These are phyloP conservation scores for Abrus pulchellus DNA, from an alignment of 306 rosid species.

Conservation along the genomic window DNA sequence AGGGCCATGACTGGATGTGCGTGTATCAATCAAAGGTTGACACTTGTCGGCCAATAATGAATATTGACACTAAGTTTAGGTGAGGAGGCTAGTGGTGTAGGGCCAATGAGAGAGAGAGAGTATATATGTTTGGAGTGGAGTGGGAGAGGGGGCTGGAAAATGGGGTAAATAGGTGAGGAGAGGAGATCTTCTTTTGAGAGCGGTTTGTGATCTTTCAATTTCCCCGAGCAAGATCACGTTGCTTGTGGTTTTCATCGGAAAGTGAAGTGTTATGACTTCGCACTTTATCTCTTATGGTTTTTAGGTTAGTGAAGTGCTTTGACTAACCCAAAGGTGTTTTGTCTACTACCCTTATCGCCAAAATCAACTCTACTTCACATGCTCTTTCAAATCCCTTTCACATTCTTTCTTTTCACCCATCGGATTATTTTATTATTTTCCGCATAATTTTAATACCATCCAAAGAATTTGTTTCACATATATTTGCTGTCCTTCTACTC, in stretches of 20 bases:
- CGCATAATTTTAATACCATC: background rate
- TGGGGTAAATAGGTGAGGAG: background rate
- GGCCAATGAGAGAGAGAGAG: slow-evolving; percentile 34
- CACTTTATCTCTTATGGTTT: slow-evolving; percentile 48
- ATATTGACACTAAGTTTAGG: slow-evolving; percentile 49
- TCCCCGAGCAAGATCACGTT: slow-evolving; percentile 82
- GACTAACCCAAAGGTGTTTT: slow-evolving; percentile 47
- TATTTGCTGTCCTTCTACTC: background rate
- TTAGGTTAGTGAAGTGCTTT: slow-evolving; percentile 53
- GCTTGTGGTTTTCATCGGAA: slow-evolving; percentile 72
- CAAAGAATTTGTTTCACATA: background rate
- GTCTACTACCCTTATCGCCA: slow-evolving; percentile 50
- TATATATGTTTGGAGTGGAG: slow-evolving; percentile 43
- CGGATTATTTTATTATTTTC: slow-evolving; percentile 12
- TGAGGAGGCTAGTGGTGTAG: slow-evolving; percentile 51
- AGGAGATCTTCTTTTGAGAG: slow-evolving; percentile 54
- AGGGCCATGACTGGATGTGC: slow-evolving; percentile 42
- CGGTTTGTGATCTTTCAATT: slow-evolving; percentile 67
- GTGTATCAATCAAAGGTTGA: slow-evolving; percentile 47
- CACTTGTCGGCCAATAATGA: slow-evolving; percentile 62
- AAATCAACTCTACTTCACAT: slow-evolving; percentile 35
- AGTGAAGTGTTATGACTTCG: slow-evolving; percentile 58
- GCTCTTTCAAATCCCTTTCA: slow-evolving; percentile 19
- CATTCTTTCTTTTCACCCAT: slow-evolving; percentile 30
- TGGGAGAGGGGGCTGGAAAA: slow-evolving; percentile 17